These are phyloP conservation scores for Cucurbita ficifolia DNA, from an alignment of 306 rosid species.

Conservation along the genomic window DNA sequence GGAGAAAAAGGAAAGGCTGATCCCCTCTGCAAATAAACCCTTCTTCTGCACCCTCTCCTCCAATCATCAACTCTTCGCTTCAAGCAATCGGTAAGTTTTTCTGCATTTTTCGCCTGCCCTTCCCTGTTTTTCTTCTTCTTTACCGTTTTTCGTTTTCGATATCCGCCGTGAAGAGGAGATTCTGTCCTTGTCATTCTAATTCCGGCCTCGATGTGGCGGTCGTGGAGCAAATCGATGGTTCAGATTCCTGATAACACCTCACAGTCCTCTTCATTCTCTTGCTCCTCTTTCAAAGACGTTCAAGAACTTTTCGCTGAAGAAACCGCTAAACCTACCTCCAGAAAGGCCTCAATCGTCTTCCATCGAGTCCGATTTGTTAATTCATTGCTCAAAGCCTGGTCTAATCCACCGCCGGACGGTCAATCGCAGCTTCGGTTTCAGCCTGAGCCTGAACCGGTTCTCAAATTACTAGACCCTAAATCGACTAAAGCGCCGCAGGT, in stretches of 20 bases:
- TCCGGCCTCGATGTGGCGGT: slow-evolving; percentile 67
- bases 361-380: slow-evolving; percentile 73
- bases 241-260: slow-evolving; percentile 39
- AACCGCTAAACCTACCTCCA: slow-evolving; percentile 14
- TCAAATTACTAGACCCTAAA: slow-evolving; percentile 7
- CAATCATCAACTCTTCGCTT: slow-evolving; percentile 30
- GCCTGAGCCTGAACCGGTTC: not conserved
- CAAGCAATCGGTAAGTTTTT: slow-evolving; percentile 11
- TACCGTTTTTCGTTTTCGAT: not conserved
- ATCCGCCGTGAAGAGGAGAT: not conserved
- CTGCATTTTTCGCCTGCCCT: not conserved
- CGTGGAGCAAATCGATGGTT: slow-evolving; percentile 59
- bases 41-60: slow-evolving; percentile 16
- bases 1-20: not conserved
- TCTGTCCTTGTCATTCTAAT: not conserved
- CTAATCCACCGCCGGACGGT: slow-evolving; percentile 11
- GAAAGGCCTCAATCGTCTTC: slow-evolving; percentile 38
- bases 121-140: not conserved
- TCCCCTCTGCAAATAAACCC: slow-evolving; percentile 10
- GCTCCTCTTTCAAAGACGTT: slow-evolving; percentile 82
- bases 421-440: slow-evolving; percentile 2
- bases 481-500: slow-evolving; percentile 3
- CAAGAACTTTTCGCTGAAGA: slow-evolving; percentile 59
- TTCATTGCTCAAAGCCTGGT: slow-evolving; percentile 32
- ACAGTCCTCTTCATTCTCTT: slow-evolving; percentile 42